phyloP scores from a whole-genome alignment of 331 rosid genomes.

The Cydonia oblonga region DNA sequence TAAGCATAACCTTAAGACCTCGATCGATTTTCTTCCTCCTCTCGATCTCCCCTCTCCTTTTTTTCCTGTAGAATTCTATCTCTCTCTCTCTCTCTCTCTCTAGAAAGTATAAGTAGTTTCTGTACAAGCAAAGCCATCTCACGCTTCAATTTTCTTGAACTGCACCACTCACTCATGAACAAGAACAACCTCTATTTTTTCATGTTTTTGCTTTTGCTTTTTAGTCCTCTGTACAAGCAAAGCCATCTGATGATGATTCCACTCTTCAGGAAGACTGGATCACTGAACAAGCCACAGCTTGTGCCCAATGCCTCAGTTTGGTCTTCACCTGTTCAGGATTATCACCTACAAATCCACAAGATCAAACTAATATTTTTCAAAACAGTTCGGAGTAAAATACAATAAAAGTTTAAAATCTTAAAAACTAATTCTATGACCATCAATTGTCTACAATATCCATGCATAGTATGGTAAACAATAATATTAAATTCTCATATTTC shows the following conservation, averaged over 20 bases:
- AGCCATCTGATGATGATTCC: background rate
- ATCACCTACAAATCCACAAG: constrained; percentile 40
- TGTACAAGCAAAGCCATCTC: constrained; percentile 9
- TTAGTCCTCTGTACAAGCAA: constrained; percentile 27
- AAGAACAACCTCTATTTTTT: background rate
- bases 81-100: background rate
- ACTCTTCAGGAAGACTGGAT: constrained; percentile 44
- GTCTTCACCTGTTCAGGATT: constrained; percentile 76
- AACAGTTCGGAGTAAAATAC: too few species aligned
- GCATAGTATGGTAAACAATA: background rate
- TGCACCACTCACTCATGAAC: background rate
- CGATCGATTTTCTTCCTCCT: background rate
- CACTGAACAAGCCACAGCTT: constrained; percentile 92
- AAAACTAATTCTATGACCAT: background rate
- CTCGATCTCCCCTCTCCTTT: background rate
- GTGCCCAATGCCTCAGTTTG: constrained; percentile 92
- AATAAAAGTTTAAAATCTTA: too few species aligned
- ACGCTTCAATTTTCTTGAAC: background rate
- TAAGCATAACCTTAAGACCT: background rate
- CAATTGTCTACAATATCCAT: background rate
- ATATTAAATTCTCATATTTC: background rate
- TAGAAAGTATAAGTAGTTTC: background rate
- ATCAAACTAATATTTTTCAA: too few species aligned
- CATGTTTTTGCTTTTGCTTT: background rate
- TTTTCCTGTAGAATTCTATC: background rate